A percentile compares a stretch with the other conserved stretches of the same genome.
These are phyloP conservation scores for Aspergillus indologenus DNA, from an alignment of 495 filamentous ascomycete species.

Conservation along the genomic window DNA sequence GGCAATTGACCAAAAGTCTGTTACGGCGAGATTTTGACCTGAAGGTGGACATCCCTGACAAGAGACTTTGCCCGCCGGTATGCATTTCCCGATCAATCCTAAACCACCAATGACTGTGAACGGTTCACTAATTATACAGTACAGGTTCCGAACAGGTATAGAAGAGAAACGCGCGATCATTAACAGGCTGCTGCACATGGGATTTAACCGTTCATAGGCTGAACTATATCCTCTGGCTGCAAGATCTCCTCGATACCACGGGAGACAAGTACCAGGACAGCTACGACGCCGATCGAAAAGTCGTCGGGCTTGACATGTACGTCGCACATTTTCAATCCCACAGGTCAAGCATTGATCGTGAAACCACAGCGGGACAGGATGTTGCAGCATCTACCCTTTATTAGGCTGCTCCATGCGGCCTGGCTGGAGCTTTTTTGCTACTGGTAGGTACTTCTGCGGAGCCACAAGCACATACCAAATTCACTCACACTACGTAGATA, in stretches of 20 bases:
- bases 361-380: constrained; percentile 67
- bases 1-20: constrained; percentile 77
- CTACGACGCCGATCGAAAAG: constrained; percentile 54
- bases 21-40: constrained; percentile 74
- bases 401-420: constrained; percentile 67
- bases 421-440: constrained; percentile 70
- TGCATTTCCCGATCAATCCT: constrained; percentile 12
- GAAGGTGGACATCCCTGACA: constrained; percentile 62
- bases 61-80: constrained; percentile 90
- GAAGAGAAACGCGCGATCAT: background rate
- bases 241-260: constrained; percentile 78
- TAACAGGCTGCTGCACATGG: background rate
- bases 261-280: constrained; percentile 47
- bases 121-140: constrained; percentile 1
- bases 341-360: constrained; percentile 6
- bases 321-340: background rate
- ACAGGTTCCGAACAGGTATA: constrained; percentile 65
- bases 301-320: constrained; percentile 78
- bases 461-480: constrained; percentile 11
- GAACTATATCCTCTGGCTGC: constrained; percentile 90
- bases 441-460: constrained; percentile 42
- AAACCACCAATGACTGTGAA: background rate
- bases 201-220: constrained; percentile 43
- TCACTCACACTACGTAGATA: constrained; percentile 49
- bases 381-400: constrained; percentile 87